phyloP scores from a whole-genome alignment of 352 stramenopile species.

The Phytophthora sojae region DNA sequence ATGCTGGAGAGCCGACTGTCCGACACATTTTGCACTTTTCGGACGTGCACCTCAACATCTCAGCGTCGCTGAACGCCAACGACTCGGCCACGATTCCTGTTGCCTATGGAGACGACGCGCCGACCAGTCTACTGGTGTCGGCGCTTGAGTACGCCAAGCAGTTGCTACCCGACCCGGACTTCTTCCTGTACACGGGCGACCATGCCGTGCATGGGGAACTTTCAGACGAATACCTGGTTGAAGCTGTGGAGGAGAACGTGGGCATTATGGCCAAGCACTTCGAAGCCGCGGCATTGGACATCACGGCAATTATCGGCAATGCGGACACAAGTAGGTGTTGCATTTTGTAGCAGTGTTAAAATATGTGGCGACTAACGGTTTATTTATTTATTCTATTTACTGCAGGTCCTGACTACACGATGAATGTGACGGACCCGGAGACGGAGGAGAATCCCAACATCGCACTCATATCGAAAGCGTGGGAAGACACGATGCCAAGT shows the following conservation, averaged over 20 bases:
- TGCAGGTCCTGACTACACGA: constrained; percentile 75
- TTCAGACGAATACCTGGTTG: constrained; percentile 57
- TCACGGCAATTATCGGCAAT: constrained; percentile 80
- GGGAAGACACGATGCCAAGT: constrained; percentile 57
- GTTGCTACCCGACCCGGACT: constrained; percentile 62
- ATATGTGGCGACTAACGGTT: not conserved
- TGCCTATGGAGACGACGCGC: constrained; percentile 56
- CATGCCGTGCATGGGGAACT: constrained; percentile 66
- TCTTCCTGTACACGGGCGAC: constrained; percentile 84
- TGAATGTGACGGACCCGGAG: constrained; percentile 73
- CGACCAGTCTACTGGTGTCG: constrained; percentile 62
- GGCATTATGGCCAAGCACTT: constrained; percentile 69
- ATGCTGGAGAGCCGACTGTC: not conserved
- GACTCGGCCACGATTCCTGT: constrained; percentile 51
- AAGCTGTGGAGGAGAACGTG: constrained; percentile 66
- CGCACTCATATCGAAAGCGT: constrained; percentile 55
- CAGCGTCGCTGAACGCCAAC: constrained; percentile 41
- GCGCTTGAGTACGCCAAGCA: constrained; percentile 67
- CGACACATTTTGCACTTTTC: constrained; percentile 82
- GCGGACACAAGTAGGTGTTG: constrained; percentile 60
- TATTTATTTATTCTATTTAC: too few relatives aligned
- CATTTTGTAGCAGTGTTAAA: not conserved
- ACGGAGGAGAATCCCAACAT: constrained; percentile 67
- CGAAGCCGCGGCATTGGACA: constrained; percentile 45
- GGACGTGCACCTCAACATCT: constrained; percentile 83